A percentile compares a stretch with the other conserved stretches of the same genome.
phyloP scores from a whole-genome alignment of 225 moss, liverwort and hornwort species.

The Polytrichum commune region DNA sequence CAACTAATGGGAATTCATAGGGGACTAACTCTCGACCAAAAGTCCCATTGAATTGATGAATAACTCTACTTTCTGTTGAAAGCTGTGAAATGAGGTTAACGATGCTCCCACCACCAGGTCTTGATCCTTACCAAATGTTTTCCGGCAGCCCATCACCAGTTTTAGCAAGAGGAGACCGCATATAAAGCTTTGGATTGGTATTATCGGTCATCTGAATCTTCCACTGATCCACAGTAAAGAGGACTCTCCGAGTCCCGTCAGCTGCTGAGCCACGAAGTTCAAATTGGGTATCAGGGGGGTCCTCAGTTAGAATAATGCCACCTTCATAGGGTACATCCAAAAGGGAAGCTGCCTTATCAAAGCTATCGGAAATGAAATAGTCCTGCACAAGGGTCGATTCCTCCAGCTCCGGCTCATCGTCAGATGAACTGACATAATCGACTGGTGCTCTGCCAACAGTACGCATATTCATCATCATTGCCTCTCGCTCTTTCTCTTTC shows the following conservation, averaged over 20 bases:
- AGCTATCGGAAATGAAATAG: not conserved
- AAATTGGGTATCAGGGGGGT: not conserved
- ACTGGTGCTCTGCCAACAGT: slow-evolving; percentile 8
- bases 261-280: not conserved
- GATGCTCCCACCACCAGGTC: not conserved
- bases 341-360: not conserved
- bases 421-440: slow-evolving; percentile 8
- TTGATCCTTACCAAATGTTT: not conserved
- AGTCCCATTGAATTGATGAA: not conserved
- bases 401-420: not conserved
- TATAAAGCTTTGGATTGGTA: not conserved
- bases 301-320: not conserved
- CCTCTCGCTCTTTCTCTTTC: not conserved
- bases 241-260: not conserved
- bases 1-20: no score
- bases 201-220: not conserved
- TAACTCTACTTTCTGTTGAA: not conserved
- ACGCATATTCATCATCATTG: not conserved
- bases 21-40: no score
- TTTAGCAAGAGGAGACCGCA: not conserved
- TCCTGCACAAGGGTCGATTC: not conserved
- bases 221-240: slow-evolving; percentile 3
- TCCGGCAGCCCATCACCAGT: not conserved
- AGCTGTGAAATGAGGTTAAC: not conserved
- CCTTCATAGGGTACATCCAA: slow-evolving; percentile 8